These are phyloP conservation scores for Huntiella decipiens DNA, from an alignment of 2,329 filamentous ascomycete genomes.

Conservation along the genomic window DNA sequence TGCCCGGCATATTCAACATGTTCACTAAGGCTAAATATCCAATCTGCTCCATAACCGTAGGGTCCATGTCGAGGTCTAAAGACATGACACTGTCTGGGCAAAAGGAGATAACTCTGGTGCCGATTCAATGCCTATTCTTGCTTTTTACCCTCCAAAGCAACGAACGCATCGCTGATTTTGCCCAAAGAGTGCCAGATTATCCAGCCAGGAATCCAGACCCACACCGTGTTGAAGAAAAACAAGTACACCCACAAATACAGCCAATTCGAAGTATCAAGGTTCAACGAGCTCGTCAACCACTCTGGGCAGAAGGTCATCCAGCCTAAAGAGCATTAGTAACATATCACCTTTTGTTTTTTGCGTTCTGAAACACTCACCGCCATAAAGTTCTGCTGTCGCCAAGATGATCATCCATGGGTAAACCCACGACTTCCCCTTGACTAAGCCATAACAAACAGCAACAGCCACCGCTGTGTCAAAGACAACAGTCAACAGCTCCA, in stretches of 20 bases:
- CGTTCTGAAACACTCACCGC: slow-evolving; percentile 23
- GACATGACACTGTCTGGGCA: no score
- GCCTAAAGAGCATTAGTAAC: slow-evolving; percentile 20
- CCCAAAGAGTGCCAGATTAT: slow-evolving; percentile 33
- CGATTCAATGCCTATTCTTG: no score
- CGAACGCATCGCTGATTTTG: slow-evolving; percentile 37
- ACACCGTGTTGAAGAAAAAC: slow-evolving; percentile 49
- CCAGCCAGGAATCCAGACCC: slow-evolving; percentile 45
- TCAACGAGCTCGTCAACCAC: slow-evolving; percentile 43
- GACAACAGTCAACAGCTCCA: slow-evolving; percentile 47
- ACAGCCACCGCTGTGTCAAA: slow-evolving; percentile 40
- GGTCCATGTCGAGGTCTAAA: no score
- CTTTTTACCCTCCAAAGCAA: slow-evolving; percentile 16
- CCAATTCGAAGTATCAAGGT: slow-evolving; percentile 45
- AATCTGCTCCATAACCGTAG: no score
- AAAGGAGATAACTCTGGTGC: no score
- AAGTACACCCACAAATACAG: slow-evolving; percentile 52
- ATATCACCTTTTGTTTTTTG: background rate
- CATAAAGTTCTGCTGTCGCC: slow-evolving; percentile 48
- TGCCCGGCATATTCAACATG: no score
- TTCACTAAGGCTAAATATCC: no score
- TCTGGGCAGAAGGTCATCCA: slow-evolving; percentile 57
- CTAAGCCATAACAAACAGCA: slow-evolving; percentile 41
- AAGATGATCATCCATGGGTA: slow-evolving; percentile 46
- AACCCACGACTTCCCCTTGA: slow-evolving; percentile 31